Base-by-base conservation (phyloP, 306 rosid genomes). In the Rosa multiflora region DNA sequence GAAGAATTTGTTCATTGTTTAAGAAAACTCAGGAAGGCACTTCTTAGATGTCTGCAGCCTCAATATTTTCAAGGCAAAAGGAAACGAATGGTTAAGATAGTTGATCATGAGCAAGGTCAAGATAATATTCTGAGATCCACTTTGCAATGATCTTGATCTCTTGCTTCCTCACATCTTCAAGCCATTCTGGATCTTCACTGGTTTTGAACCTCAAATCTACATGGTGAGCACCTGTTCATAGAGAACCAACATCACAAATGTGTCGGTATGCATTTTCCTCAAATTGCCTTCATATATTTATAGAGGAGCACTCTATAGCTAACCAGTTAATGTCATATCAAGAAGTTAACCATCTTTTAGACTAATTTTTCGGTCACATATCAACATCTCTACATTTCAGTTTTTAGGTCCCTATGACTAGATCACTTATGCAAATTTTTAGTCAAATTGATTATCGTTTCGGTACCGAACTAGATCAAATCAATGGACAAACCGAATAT, bases 211-310 rank as follows among this genome's bases (percentile, higher is more conserved):
- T 87, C 46, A 91, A 68, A 81, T 95, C 99, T 23, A 90, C 97
- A 42, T 95, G 98, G 85, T 92, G 98, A 71, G 98, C 98, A 75
- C 99, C 99, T 92, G 88, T 39, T 13, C 49, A 74, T 18, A 13
- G 47, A 62, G 8, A 35, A 32, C 10, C 29, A 67, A 4, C 44
- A 76, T 5, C 26, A 66, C 32, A 59, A 12, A 2, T 53, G 14
- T 26, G 35, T 37, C 12, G 58, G 23, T 26, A 64, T 23, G 10
- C 13, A n/a, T 72, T 47, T 26, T 40, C 44, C 12, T 44, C 39
- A 7, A 53, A 10, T 20, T 20, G 21, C 52, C 17, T 52, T 32
- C 37, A 32, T 32, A 32, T 32, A 32, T 32, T 32, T 32, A 2
- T 32, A 32, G 0, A 2, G 37, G 3, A 32, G 37, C 3, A 2